phyloP scores from a whole-genome alignment of 2,329 filamentous ascomycete species.

The Hymenoscyphus repandus region DNA sequence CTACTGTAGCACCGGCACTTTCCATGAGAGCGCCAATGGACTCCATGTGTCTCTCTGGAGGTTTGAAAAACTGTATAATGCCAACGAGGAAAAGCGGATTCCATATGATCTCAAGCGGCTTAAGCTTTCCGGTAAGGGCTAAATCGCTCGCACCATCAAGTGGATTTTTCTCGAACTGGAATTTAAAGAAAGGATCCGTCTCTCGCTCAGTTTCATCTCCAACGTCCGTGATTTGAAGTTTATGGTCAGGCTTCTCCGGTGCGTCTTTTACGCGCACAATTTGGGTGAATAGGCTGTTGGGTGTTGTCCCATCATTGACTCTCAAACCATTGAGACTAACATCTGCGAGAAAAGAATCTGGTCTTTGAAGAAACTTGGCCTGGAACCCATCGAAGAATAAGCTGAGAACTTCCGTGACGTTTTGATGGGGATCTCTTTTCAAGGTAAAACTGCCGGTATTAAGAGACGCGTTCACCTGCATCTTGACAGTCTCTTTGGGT shows the following conservation, averaged over 20 bases:
- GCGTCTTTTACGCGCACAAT: constrained; percentile 95
- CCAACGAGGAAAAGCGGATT: constrained; percentile 92
- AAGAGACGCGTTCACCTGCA: constrained; percentile 89
- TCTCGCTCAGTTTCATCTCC: constrained; percentile 33
- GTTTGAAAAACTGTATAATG: constrained; percentile 91
- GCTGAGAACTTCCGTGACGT: constrained; percentile 74
- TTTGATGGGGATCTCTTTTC: constrained; percentile 76
- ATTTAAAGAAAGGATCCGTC: constrained; percentile 79
- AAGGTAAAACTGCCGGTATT: constrained; percentile 94
- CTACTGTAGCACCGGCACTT: constrained; percentile 88
- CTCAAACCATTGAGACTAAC: constrained; percentile 87
- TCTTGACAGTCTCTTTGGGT: constrained; percentile 85
- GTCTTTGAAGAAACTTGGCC: constrained; percentile 81
- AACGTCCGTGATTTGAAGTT: constrained; percentile 31
- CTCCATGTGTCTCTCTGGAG: constrained; percentile 96
- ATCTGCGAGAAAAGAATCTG: constrained; percentile 85
- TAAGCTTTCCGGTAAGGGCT: constrained; percentile 83
- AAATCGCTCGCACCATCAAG: constrained; percentile 89
- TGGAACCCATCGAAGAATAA: constrained; percentile 93
- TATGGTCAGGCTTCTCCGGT: constrained; percentile 42
- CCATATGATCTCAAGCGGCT: constrained; percentile 95
- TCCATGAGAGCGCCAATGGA: constrained; percentile 96
- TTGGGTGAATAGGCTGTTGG: constrained; percentile 85
- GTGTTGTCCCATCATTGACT: constrained; percentile 92
- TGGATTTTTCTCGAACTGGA: constrained; percentile 92